Percentiles rank a stretch among this genome's conserved stretches.
phyloP scores from a whole-genome alignment of 139 green algal species.

The Auxenochlorella protothecoides region DNA sequence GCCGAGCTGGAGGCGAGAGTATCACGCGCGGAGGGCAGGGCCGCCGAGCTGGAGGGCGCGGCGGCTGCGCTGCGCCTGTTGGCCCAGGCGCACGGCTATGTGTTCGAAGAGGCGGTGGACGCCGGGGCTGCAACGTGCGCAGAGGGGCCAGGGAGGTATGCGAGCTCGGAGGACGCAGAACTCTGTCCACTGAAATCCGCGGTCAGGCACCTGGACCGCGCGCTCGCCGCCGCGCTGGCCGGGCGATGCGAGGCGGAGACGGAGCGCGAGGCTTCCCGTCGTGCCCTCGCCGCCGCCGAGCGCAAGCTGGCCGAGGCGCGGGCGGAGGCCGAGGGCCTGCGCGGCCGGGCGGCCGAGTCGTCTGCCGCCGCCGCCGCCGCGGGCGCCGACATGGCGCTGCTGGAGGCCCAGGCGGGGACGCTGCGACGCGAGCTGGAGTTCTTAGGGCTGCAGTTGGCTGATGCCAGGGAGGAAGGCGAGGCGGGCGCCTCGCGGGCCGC shows the following conservation, averaged over 20 bases:
- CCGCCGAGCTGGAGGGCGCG: neutral
- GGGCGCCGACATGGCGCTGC: neutral
- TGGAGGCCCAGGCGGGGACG: conserved; percentile 3
- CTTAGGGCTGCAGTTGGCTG: neutral
- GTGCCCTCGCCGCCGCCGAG: too few species aligned
- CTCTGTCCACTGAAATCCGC: too few species aligned
- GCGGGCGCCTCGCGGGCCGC: neutral
- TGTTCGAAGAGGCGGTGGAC: too few species aligned
- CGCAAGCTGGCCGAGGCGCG: neutral
- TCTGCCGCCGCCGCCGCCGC: neutral
- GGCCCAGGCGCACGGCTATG: too few species aligned
- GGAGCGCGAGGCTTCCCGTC: too few species aligned
- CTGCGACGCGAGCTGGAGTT: conserved; percentile 5
- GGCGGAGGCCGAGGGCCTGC: neutral
- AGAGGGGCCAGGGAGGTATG: too few species aligned
- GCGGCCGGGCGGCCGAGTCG: conserved; percentile 3
- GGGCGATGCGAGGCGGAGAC: too few species aligned
- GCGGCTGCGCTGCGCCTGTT: neutral
- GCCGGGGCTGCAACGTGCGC: too few species aligned
- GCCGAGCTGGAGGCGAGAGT: neutral
- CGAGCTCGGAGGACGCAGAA: too few species aligned
- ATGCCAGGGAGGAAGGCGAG: neutral
- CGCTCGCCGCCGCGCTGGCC: too few species aligned
- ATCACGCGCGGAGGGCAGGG: neutral
- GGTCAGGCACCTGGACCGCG: too few species aligned